These are phyloP conservation scores for Entomortierella beljakovae DNA, from an alignment of 192 early-diverging fungal genomes.

Conservation along the genomic window DNA sequence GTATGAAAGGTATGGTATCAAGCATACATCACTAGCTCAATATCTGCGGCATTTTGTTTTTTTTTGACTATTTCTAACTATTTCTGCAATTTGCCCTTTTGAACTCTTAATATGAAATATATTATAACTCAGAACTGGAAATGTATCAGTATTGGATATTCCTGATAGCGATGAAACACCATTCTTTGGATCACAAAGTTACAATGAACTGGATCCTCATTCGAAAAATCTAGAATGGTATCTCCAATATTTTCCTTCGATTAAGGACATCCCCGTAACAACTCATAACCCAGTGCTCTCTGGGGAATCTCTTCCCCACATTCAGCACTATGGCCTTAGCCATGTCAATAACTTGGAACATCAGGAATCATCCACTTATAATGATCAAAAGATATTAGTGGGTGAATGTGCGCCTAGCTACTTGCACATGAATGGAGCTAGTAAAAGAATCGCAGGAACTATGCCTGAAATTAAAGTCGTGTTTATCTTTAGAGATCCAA, in stretches of 20 bases:
- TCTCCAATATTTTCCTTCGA: conserved; percentile 51
- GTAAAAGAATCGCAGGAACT: conserved; percentile 58
- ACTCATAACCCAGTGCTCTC: conserved; percentile 43
- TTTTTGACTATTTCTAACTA: neutral
- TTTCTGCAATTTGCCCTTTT: neutral
- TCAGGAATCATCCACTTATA: conserved; percentile 29
- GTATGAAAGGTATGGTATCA: conserved; percentile 39
- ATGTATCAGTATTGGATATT: conserved; percentile 30
- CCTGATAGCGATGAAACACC: conserved; percentile 39
- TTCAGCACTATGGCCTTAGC: conserved; percentile 49
- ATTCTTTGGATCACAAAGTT: conserved; percentile 50
- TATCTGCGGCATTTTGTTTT: neutral
- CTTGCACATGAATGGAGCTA: conserved; percentile 49
- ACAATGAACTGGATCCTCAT: conserved; percentile 44
- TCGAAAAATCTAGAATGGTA: conserved; percentile 54
- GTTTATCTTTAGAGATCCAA: conserved; percentile 63
- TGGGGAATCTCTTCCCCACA: conserved; percentile 49
- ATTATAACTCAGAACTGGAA: conserved; percentile 31
- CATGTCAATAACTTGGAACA: conserved; percentile 50
- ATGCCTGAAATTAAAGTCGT: conserved; percentile 63
- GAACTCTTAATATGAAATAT: neutral
- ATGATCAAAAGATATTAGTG: conserved; percentile 46
- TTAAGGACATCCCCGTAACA: conserved; percentile 48
- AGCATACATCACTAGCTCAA: neutral
- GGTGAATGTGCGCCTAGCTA: conserved; percentile 53